Conservation (phyloP, 345 rosid species). For the Gossypium raimondii region DNA sequence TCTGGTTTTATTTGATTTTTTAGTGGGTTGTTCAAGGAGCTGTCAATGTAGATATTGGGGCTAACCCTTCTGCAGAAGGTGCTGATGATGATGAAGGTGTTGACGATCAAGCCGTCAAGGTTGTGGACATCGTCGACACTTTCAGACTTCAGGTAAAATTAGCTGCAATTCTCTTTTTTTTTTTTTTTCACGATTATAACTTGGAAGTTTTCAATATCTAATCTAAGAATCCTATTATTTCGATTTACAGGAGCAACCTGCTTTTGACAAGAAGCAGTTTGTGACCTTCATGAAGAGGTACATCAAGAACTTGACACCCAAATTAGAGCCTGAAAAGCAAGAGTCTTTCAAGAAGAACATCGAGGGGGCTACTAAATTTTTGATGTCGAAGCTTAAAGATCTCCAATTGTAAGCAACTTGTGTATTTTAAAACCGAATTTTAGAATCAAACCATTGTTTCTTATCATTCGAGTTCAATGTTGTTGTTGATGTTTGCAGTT, state of each 20-base stretch:
- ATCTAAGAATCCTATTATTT: no score
- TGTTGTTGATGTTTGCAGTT: constrained; percentile 36
- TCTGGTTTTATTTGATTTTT: neutral
- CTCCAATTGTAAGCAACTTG: constrained; percentile 59
- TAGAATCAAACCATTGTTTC: neutral
- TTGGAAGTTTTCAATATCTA: no score
- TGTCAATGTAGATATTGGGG: constrained; percentile 64
- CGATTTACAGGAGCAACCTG: constrained; percentile 70
- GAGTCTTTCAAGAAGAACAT: constrained; percentile 66
- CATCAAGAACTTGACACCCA: constrained; percentile 58
- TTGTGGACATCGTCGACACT: constrained; percentile 88
- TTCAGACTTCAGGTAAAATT: constrained; percentile 76
- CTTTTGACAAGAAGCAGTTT: constrained; percentile 78
- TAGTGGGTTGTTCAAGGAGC: constrained; percentile 92
- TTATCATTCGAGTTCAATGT: neutral
- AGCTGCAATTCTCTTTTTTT: no score
- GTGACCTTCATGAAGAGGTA: constrained; percentile 55
- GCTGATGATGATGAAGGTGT: constrained; percentile 72
- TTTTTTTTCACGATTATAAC: no score
- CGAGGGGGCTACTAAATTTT: constrained; percentile 76
- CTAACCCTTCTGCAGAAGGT: constrained; percentile 90
- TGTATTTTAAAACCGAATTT: neutral
- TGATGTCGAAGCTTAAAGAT: constrained; percentile 66
- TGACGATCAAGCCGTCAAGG: constrained; percentile 71
- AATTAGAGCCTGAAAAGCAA: constrained; percentile 52